phyloP scores from a whole-genome alignment of 2,329 filamentous ascomycete genomes.

The Diaporthe ilicicola region DNA sequence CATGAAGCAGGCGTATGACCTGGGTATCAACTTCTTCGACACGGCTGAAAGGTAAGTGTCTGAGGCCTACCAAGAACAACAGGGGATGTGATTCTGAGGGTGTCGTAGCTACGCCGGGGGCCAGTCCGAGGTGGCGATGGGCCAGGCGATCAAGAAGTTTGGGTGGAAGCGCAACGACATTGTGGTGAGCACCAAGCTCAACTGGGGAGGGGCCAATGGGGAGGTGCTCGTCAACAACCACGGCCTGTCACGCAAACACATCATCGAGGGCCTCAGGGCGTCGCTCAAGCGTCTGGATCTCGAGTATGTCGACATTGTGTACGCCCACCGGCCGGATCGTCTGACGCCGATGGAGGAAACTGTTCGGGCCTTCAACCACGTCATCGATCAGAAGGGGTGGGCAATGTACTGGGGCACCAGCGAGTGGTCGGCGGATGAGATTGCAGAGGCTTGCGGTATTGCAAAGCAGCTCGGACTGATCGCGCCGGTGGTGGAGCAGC shows the following conservation, averaged over 20 bases:
- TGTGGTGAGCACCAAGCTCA: constrained; percentile 69
- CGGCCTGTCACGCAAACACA: constrained; percentile 67
- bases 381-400: constrained; percentile 71
- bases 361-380: constrained; percentile 74
- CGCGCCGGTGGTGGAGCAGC: constrained; percentile 72
- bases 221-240: constrained; percentile 68
- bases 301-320: constrained; percentile 73
- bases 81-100: not conserved
- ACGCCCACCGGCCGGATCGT: constrained; percentile 74
- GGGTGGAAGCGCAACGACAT: constrained; percentile 69
- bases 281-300: constrained; percentile 66
- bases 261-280: constrained; percentile 66
- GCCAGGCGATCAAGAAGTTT: constrained; percentile 67
- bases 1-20: constrained; percentile 69
- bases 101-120: constrained; percentile 60
- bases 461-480: constrained; percentile 69
- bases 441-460: constrained; percentile 67
- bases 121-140: constrained; percentile 71
- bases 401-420: constrained; percentile 78
- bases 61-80: not conserved
- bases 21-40: constrained; percentile 71
- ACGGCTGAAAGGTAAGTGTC: constrained; percentile 57
- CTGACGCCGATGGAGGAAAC: constrained; percentile 76
- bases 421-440: constrained; percentile 75
- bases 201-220: constrained; percentile 71